Evolutionary conservation across 1,284 basidiomycete genomes (phyloP), one percentile per base, ranked within the genome.

Genomic region (Ceratobasidium sp.): DNA sequence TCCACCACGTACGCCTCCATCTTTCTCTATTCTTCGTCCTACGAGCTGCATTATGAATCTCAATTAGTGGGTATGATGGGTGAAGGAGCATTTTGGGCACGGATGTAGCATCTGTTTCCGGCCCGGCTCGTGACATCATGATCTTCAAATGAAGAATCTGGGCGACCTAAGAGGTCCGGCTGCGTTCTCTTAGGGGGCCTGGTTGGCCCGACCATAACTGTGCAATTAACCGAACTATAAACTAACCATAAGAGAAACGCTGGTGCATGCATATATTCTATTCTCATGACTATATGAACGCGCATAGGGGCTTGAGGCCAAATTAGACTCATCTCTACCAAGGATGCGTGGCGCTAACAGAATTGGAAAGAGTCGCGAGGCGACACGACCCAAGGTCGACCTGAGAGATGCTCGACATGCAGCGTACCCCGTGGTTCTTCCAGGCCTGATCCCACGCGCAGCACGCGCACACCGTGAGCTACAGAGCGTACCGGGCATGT

Each of bases 1-100:
- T 15, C 56, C 27, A 45, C 17, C 8, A 24, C 82, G 63, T 65
- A 84, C 84, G 71, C 83, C 84, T 4, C 84, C 84, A 75, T 86
- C 85, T 73, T 84, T 84, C 66, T 87, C 85, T 51, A 87, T 82
- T 64, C 84, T 80, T 69, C 84, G 84, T 56, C 82, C 83, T 53
- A 87, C 79, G 47, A 87, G 82, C 79, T 85, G 86, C 86, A 87
- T 87, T 56, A n/a, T 22, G 50, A 24, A 19, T 19, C 3, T 24
- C 44, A 24, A 36, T 60, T 41, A 14, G n/a, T 51, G 29, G 44
- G 44, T 31, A 57, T 17, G 66, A 57, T 50, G 31, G 44, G 66
- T 44, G 64, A 15, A 36, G 22, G 53, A 56, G n/a, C 65, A 56
- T 47, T 54, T 57, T 27, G 67, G 31, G 17, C 6, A 29, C 63